A percentile compares a stretch with the other conserved stretches of the same genome.
These are phyloP conservation scores for Bruguiera hainesii DNA, from an alignment of 441 rosid species.

Conservation along the genomic window DNA sequence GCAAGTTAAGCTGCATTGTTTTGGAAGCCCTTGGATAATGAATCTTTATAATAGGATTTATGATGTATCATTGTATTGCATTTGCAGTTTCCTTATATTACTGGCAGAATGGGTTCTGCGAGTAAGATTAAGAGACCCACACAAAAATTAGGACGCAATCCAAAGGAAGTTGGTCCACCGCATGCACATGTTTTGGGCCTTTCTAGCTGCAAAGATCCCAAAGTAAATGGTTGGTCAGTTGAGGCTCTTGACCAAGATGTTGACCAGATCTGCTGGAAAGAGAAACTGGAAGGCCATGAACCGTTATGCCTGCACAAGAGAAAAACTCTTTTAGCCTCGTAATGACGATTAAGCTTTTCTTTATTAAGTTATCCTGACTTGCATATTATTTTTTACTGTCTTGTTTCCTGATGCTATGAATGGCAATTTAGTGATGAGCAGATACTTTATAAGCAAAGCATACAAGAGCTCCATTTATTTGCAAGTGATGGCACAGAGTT, in stretches of 20 bases:
- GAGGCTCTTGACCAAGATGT: conserved; percentile 41
- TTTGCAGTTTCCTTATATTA: conserved; percentile 62
- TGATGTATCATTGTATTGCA: conserved; percentile 8
- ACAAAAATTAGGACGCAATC: conserved; percentile 11
- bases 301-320: conserved; percentile 70
- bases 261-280: conserved; percentile 75
- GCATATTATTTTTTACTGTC: neutral
- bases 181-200: conserved; percentile 42
- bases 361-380: conserved; percentile 7
- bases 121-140: conserved; percentile 16
- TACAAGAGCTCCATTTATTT: conserved; percentile 38
- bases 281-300: conserved; percentile 27
- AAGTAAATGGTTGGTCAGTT: conserved; percentile 58
- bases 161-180: conserved; percentile 21
- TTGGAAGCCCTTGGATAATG: conserved; percentile 3
- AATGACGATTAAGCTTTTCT: conserved; percentile 19
- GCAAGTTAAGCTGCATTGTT: conserved; percentile 30
- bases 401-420: conserved; percentile 8
- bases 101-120: conserved; percentile 20
- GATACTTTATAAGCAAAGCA: conserved; percentile 31
- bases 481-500: conserved; percentile 49
- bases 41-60: conserved; percentile 1
- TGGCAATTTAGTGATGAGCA: conserved; percentile 48
- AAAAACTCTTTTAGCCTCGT: conserved; percentile 46
- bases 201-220: conserved; percentile 66